Conservation (phyloP, 805 yeast genomes). For the Ogataea degrootiae region DNA sequence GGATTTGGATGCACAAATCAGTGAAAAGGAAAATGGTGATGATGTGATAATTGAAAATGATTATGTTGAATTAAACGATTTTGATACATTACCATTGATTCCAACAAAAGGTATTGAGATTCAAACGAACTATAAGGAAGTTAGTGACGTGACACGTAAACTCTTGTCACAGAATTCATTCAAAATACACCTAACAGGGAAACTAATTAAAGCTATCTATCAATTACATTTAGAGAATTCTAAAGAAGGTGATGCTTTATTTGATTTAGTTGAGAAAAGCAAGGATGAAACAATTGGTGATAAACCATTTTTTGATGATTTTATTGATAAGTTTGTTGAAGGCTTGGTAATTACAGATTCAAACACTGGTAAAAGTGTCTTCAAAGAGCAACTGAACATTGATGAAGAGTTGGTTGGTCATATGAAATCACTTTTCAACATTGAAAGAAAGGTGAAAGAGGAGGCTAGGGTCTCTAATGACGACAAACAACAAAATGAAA, state of each 20-base stretch:
- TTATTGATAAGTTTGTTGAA: not conserved
- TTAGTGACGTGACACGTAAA: conserved; percentile 11
- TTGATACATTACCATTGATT: conserved; percentile 14
- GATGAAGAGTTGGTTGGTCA: not conserved
- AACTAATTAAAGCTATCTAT: conserved; percentile 5
- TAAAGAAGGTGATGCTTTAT: conserved; percentile 6
- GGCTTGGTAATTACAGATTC: not conserved
- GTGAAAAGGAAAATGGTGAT: conserved; percentile 16
- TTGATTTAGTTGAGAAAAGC: conserved; percentile 6
- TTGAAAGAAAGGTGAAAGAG: not conserved
- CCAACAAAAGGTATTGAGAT: conserved; percentile 12
- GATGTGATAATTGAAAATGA: conserved; percentile 7
- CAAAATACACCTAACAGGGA: conserved; percentile 13
- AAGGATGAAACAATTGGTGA: not conserved
- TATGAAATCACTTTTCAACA: not conserved
- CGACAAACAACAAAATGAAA: not conserved
- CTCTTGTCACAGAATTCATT: conserved; percentile 20
- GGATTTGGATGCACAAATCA: conserved; percentile 33
- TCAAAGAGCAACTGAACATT: not conserved
- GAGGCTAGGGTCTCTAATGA: too few relatives aligned
- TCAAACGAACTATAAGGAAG: conserved; percentile 1
- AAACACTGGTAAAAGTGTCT: not conserved
- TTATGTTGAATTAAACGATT: conserved; percentile 19
- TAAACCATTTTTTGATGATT: conserved; percentile 1
- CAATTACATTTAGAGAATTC: conserved; percentile 5